Evolutionary conservation across 371 early-diverging fungal genomes (phyloP), one percentile per base, ranked within the genome.

Genomic region (Lichtheimia ornata): DNA sequence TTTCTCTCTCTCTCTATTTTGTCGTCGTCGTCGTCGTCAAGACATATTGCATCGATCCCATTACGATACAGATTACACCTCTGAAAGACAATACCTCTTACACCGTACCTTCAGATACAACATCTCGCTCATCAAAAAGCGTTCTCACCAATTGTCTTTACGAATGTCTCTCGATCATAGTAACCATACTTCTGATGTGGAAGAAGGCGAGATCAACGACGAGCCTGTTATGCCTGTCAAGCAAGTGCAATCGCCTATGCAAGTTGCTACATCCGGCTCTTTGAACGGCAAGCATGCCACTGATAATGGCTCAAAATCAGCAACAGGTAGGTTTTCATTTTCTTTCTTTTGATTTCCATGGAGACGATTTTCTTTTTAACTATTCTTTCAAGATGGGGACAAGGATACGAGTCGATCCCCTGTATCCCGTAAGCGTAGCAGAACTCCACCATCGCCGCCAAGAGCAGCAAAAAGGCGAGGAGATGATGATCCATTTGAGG

Each of bases 401-500:
- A 45, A 47, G 7, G 30, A 44, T 18, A 15, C 47, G 4, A 35
- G 45, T 17, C 40, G 13, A 40, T 13, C 35, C 4, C 27, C 51
- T 24, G 24, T 35, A 9, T 35, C 35, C 5, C 35, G 35, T 35
- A 35, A 35, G 2, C 35, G 24, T 41, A 22, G 25, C 43, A 56
- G 40, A 35, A 49, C 22, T 3, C 11, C 15, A 15, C 56, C 14
- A 20, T 25, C 41, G 18, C 59, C 41, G 18, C 59, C 62, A n/a
- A 56, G 56, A 12, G 65, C 62, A 59, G 7, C 65, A 43, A 56
- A 52, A 30, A 44, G 65, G 5, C 45, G 50, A 40, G 30, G 50
- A 50, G 73, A 72, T 15, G 73, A 76, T 17, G 77, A 73, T 43
- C 70, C 70, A 3, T 77, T 77, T 72, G 74, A 57, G 15, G 77